Conservation (phyloP, 23 red algal species). For the Gracilariopsis chorda region DNA sequence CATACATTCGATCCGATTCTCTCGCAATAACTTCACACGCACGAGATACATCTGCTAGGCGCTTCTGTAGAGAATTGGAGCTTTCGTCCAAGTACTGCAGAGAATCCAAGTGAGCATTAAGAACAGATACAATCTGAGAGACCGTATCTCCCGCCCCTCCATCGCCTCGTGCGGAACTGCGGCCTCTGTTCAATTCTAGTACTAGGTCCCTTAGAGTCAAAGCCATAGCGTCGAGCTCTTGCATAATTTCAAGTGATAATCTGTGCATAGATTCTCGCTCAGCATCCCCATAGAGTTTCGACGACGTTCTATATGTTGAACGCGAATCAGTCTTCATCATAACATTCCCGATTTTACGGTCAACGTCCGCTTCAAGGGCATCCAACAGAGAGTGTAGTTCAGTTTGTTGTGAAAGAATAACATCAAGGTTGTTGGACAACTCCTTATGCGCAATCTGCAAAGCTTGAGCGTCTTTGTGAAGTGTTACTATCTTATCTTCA, state of each 20-base stretch:
- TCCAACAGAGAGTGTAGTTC: slow-evolving; percentile 68
- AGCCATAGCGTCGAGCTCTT: slow-evolving; percentile 76
- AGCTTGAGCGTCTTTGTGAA: slow-evolving; percentile 43
- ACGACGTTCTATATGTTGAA: background rate
- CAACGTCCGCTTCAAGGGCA: slow-evolving; percentile 74
- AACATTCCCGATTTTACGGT: slow-evolving; percentile 29
- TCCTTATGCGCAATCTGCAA: slow-evolving; percentile 57
- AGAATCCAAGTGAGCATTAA: slow-evolving; percentile 83
- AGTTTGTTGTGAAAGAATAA: slow-evolving; percentile 73
- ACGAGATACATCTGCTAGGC: slow-evolving; percentile 48
- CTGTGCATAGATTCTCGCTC: slow-evolving; percentile 72
- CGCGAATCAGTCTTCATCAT: slow-evolving; percentile 17
- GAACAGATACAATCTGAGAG: slow-evolving; percentile 76
- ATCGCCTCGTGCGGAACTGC: background rate
- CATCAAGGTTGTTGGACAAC: slow-evolving; percentile 74
- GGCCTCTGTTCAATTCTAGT: slow-evolving; percentile 64
- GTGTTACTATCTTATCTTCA: slow-evolving; percentile 54
- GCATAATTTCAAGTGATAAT: slow-evolving; percentile 58
- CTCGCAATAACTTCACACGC: slow-evolving; percentile 39
- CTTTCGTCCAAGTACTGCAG: slow-evolving; percentile 88
- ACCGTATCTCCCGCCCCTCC: slow-evolving; percentile 57
- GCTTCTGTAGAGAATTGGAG: slow-evolving; percentile 48
- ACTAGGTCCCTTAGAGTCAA: slow-evolving; percentile 69
- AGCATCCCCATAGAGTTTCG: slow-evolving; percentile 30
- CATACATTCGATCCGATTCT: slow-evolving; percentile 53